Evolutionary conservation across 2,329 filamentous ascomycete genomes (phyloP).

Genomic region (Phialocephala sp.): DNA sequence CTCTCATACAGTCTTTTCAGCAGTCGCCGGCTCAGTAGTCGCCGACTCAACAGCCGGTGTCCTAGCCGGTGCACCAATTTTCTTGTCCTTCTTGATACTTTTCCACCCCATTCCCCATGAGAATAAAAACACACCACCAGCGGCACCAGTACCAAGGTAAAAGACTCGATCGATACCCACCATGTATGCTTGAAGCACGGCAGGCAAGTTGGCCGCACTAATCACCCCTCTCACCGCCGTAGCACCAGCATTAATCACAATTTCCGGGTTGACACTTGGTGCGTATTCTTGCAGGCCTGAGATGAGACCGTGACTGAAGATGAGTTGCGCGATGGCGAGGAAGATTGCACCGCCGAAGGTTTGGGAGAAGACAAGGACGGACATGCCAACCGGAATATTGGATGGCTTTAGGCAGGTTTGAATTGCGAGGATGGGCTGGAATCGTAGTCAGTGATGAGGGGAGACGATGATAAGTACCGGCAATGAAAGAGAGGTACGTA

Average conservation of each 20-base stretch:
- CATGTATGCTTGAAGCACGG: conserved; percentile 50
- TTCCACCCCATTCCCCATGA: conserved; percentile 53
- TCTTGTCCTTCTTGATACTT: conserved; percentile 47
- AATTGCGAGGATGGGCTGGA: conserved; percentile 41
- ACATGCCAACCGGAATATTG: conserved; percentile 42
- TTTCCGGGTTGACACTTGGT: conserved; percentile 41
- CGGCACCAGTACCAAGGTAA: conserved; percentile 32
- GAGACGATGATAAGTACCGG: background rate
- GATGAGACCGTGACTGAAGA: conserved; percentile 44
- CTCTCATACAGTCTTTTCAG: too few relatives aligned
- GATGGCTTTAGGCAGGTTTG: conserved; percentile 40
- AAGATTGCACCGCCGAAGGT: conserved; percentile 42
- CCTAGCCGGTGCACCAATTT: too few relatives aligned
- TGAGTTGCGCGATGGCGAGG: conserved; percentile 40
- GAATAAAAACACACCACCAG: conserved; percentile 24
- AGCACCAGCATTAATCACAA: conserved; percentile 49
- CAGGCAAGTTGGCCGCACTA: conserved; percentile 38
- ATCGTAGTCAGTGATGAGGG: background rate
- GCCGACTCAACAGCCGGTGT: too few relatives aligned
- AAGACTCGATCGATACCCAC: conserved; percentile 38
- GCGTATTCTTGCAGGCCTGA: conserved; percentile 43
- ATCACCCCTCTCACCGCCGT: conserved; percentile 47
- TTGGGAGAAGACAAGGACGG: conserved; percentile 44
- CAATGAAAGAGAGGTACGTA: conserved; percentile 14
- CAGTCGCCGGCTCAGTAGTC: too few relatives aligned